Evolutionary conservation across 768 basidiomycete genomes (phyloP), one percentile per base, ranked within the genome.

Genomic region (Hericium alpestre): DNA sequence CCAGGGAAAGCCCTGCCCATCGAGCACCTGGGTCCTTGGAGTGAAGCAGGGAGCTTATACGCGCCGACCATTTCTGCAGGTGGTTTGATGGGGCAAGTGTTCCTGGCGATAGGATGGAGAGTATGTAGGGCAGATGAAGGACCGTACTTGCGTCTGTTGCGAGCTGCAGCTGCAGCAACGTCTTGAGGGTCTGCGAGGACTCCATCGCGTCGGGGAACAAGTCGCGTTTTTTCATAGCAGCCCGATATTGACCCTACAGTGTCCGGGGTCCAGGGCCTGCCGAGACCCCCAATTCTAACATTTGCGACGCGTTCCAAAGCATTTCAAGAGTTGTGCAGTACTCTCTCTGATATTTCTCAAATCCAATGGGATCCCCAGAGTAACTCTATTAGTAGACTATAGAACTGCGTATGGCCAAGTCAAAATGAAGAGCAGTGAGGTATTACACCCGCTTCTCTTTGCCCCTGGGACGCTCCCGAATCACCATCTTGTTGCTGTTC

Each of bases 401-500:
- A 32, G 2, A 32, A 32, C 32, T 32, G 32, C 32, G 32, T 32
- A 32, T 2, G 8, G 32, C 0, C 32, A 32, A 32, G 32, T 2
- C 8, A 32, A 32, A 32, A 32, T 2, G 5, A 32, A 32, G 32
- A 10, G 32, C 32, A 32, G 8, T 32, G 9, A 9, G 32, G 8
- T 32, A 32, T 32, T 32, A 32, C 32, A 32, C 32, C 54, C 68
- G 63, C 72, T 76, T 80, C 61, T 79, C 78, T 61, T 75, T 76
- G 23, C 91, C 90, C 63, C 91, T 76, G 50, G 92, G 90, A 46
- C 92, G 78, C 72, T 93, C 89, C 58, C 82, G 81, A 65, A 94
- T 72, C 56, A 94, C 92, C 82, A 89, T 81, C 77, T 86, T 90
- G 76, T 93, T 93, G 65, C 87, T 86, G 69, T 83, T 83, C 77